Conservation (phyloP, 768 basidiomycete genomes). For the Tulasnella sp. region DNA sequence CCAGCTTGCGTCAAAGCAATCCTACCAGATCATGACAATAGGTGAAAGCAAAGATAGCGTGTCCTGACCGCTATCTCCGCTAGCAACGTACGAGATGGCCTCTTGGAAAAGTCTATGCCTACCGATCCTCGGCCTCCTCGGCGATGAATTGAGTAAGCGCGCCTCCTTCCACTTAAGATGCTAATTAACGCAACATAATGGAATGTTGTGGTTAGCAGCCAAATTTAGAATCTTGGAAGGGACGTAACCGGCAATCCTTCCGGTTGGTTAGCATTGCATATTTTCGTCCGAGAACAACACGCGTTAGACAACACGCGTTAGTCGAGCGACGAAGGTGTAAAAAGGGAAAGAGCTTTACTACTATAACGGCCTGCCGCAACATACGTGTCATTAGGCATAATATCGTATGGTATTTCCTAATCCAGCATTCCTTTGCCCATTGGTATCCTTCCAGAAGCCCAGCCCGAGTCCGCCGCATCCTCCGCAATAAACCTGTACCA, state of each 20-base stretch:
- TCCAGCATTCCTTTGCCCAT: constrained; percentile 1
- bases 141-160: not conserved
- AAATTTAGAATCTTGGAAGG: not conserved
- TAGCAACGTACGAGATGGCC: too few species aligned
- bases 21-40: too few species aligned
- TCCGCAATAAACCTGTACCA: constrained; percentile 88
- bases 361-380: not conserved
- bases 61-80: too few species aligned
- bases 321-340: not conserved
- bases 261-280: not conserved
- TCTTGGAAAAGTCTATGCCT: not conserved
- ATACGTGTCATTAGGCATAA: not conserved
- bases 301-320: not conserved
- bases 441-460: constrained; percentile 47
- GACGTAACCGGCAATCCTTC: not conserved
- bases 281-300: not conserved
- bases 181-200: not conserved
- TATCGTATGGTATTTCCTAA: not conserved
- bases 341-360: not conserved
- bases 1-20: too few species aligned
- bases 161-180: not conserved
- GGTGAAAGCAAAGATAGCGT: too few species aligned
- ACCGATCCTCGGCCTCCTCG: constrained; percentile 2
- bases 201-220: too few species aligned
- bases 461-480: constrained; percentile 71